Conservation (phyloP, 768 basidiomycete genomes). For the Calocybe gangraenosa region DNA sequence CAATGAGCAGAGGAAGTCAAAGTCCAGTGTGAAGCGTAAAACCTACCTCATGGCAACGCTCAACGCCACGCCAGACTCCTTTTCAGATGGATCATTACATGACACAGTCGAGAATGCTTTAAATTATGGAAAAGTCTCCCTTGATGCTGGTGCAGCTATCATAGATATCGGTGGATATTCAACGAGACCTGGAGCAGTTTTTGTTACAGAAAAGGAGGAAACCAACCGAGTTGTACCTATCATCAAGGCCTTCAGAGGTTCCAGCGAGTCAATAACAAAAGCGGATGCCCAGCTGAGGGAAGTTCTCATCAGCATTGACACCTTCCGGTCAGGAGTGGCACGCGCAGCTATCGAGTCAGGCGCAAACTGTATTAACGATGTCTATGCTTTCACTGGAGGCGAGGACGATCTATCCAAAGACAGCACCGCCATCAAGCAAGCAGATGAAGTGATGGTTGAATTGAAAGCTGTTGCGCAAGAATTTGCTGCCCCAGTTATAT, state of each 20-base stretch:
- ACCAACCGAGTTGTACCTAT: constrained; percentile 66
- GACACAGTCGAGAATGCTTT: constrained; percentile 51
- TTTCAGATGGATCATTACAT: constrained; percentile 79
- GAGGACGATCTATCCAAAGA: constrained; percentile 35
- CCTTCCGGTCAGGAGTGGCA: constrained; percentile 54
- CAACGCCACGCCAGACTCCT: constrained; percentile 93
- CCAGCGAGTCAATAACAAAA: too few species aligned
- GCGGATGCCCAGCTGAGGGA: not conserved
- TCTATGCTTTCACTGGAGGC: constrained; percentile 73
- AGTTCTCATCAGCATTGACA: not conserved
- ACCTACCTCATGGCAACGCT: constrained; percentile 89
- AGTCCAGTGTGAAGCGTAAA: constrained; percentile 21
- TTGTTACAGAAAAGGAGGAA: constrained; percentile 69
- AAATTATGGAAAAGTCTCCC: constrained; percentile 43
- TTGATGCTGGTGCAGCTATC: constrained; percentile 62
- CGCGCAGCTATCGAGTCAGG: constrained; percentile 72
- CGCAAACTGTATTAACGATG: constrained; percentile 93
- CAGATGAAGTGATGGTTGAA: constrained; percentile 37
- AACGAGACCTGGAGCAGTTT: constrained; percentile 76
- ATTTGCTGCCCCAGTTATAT: constrained; percentile 70
- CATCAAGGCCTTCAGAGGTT: constrained; percentile 44
- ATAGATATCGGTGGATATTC: constrained; percentile 94
- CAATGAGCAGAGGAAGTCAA: constrained; percentile 11
- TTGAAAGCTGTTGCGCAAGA: constrained; percentile 68
- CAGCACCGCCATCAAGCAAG: constrained; percentile 25